Percentiles rank a stretch among this genome's conserved stretches.
Conservation (phyloP, 768 basidiomycete genomes). For the Boletus tylopilopsis region DNA sequence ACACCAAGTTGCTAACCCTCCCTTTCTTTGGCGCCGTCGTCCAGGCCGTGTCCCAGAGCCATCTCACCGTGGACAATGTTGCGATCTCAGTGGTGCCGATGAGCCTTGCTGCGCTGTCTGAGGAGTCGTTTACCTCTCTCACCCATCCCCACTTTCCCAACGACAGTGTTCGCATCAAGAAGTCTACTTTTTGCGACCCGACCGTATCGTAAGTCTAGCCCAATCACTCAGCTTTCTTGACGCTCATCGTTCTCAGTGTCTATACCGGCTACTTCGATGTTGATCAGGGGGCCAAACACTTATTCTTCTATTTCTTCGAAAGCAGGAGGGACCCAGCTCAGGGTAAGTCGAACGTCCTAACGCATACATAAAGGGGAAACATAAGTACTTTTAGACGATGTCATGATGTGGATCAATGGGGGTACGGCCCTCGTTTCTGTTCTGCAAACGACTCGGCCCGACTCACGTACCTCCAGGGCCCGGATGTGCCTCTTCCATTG, state of each 20-base stretch:
- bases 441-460: neutral
- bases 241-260: constrained; percentile 25
- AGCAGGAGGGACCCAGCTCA: constrained; percentile 42
- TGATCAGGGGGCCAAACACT: constrained; percentile 46
- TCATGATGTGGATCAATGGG: constrained; percentile 72
- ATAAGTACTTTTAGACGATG: constrained; percentile 41
- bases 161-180: constrained; percentile 57
- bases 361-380: neutral
- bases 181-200: constrained; percentile 58
- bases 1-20: constrained; percentile 3
- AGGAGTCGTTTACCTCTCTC: constrained; percentile 35
- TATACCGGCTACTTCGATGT: constrained; percentile 48
- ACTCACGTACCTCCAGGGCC: constrained; percentile 41
- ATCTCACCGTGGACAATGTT: neutral
- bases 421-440: constrained; percentile 28
- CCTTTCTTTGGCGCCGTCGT: neutral
- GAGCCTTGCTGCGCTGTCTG: constrained; percentile 26
- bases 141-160: constrained; percentile 50
- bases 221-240: neutral
- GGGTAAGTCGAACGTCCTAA: constrained; percentile 21
- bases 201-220: constrained; percentile 39
- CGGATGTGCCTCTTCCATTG: constrained; percentile 51
- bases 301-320: constrained; percentile 64
- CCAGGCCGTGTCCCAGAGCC: constrained; percentile 7
- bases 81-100: constrained; percentile 1